Base-by-base conservation (phyloP, 352 stramenopile genomes). In the Pythium chondricola region DNA sequence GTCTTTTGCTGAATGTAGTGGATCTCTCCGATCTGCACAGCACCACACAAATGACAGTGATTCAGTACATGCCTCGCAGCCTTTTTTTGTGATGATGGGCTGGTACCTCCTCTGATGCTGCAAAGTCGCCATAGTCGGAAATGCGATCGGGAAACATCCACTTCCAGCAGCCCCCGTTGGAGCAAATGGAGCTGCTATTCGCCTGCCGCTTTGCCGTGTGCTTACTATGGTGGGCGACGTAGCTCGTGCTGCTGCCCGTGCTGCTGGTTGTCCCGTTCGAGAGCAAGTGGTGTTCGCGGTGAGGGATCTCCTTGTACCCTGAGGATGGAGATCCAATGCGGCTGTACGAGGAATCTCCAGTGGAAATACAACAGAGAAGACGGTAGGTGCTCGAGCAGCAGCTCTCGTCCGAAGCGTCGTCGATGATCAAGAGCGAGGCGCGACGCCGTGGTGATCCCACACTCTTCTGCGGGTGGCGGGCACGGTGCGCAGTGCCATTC, bases 61-160 rank as follows among this genome's bases (percentile, higher is more conserved):
- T 40, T 24, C 21, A 18, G 21, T 38, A 20, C 32, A 27, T 25
- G 14, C n/a, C 20, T 20, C 20, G 16, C 9, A 8, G 6, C 22
- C 5, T 21, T 33, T 8, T 24, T 8, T 42, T 0, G 2, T 20
- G 13, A 31, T 0, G 17, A 7, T 37, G 8, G 30, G 10, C 17
- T 7, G 18, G 6, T 43, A 86, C 71, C 60, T 80, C 65, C 14
- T 72, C 71, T 6, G 71, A 67, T 18, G 65, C 67, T 6, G 63
- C 72, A 65, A 86, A 86, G 52, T 86, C 74, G 35, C 83, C 74
- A 48, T 86, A 86, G 41, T 81, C 74, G 1, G 48, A 45, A 29
- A 84, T 67, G 2, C 68, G 71, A 2, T 81, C 63, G 0, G 71
- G 69, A 26, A 83, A 76, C 46, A 82, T 33, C 71, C 71, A 83